A percentile compares a stretch with the other conserved stretches of the same genome.
phyloP scores from a whole-genome alignment of 257 asterid species.

The Scutellaria minor region DNA sequence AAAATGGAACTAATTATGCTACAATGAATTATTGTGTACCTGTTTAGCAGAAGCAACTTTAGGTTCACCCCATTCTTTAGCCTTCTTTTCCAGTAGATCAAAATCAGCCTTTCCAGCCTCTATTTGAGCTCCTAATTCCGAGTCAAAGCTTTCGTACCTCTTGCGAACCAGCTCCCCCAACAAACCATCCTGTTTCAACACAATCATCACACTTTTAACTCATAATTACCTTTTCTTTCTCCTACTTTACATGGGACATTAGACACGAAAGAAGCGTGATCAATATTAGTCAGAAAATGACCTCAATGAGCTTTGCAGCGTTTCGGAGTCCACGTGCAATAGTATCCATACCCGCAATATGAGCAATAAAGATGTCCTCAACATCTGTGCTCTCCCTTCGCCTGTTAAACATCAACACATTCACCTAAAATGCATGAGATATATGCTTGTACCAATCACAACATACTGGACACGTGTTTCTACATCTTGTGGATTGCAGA shows the following conservation, averaged over 20 bases:
- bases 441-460: too few species aligned
- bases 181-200: conserved; percentile 64
- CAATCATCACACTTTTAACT: background rate
- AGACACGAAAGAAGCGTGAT: background rate
- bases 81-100: conserved; percentile 84
- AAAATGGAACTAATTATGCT: background rate
- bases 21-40: conserved; percentile 46
- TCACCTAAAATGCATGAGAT: background rate
- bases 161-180: conserved; percentile 71
- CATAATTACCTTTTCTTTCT: background rate
- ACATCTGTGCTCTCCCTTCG: conserved; percentile 99
- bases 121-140: conserved; percentile 76
- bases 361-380: conserved; percentile 89
- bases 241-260: too few species aligned
- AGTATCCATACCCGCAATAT: conserved; percentile 96
- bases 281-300: conserved; percentile 14
- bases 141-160: conserved; percentile 88
- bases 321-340: conserved; percentile 92
- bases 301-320: conserved; percentile 91
- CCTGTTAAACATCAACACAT: conserved; percentile 42
- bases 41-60: conserved; percentile 86
- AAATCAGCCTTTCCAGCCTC: conserved; percentile 98
- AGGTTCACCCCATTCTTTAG: conserved; percentile 86
- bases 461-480: too few species aligned
- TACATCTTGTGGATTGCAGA: too few species aligned